These are phyloP conservation scores for Schizochytrium sp. DNA, from an alignment of 108 stramenopile species.

Conservation along the genomic window DNA sequence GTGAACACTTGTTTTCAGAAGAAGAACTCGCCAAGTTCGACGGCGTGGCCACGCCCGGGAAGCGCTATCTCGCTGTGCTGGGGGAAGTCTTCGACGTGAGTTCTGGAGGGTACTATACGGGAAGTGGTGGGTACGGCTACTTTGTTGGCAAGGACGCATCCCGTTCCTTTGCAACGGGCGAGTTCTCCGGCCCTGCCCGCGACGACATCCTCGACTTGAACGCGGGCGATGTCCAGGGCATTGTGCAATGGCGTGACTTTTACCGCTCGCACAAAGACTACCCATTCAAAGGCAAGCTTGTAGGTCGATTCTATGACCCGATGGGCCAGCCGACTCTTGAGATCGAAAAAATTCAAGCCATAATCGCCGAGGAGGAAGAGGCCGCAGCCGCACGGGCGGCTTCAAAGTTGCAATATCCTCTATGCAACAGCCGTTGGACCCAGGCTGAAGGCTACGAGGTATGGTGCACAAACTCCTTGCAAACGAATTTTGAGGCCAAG, in stretches of 20 bases:
- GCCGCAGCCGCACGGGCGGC: no score
- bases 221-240: neutral
- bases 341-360: neutral
- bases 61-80: neutral
- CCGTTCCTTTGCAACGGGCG: neutral
- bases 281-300: neutral
- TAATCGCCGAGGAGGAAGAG: neutral
- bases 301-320: neutral
- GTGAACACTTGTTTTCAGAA: neutral
- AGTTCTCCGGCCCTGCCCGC: neutral
- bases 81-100: neutral
- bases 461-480: neutral
- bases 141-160: neutral
- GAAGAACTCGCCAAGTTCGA: neutral
- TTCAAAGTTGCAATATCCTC: neutral
- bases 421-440: neutral
- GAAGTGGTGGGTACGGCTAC: neutral
- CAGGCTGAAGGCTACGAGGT: neutral
- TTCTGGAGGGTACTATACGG: neutral
- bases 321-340: neutral
- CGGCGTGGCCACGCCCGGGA: neutral
- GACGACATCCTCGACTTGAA: neutral
- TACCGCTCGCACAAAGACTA: neutral
- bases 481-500: neutral
- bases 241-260: neutral